These are phyloP conservation scores for Actinomortierella ambigua DNA, from an alignment of 371 early-diverging fungal genomes.

Conservation along the genomic window DNA sequence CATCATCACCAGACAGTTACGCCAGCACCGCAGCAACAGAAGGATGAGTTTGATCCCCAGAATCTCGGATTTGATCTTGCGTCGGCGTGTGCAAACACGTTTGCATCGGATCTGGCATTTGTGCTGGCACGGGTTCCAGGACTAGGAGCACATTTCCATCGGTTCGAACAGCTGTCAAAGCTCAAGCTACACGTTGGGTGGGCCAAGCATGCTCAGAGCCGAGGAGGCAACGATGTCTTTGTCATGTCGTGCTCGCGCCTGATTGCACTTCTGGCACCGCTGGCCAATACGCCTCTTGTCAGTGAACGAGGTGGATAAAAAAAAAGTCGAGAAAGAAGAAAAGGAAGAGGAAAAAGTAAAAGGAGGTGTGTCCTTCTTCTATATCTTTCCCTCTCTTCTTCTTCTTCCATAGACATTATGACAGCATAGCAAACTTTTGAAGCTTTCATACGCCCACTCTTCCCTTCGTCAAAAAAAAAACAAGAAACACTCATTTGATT, in stretches of 20 bases:
- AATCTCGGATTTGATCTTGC: slow-evolving; percentile 40
- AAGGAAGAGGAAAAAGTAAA: not conserved
- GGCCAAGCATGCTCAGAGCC: slow-evolving; percentile 46
- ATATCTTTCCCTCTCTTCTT: not conserved
- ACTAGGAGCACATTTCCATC: slow-evolving; percentile 41
- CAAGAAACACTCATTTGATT: too few relatives aligned
- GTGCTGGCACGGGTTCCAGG: slow-evolving; percentile 42
- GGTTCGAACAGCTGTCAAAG: slow-evolving; percentile 41
- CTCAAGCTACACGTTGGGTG: slow-evolving; percentile 44
- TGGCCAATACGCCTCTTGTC: slow-evolving; percentile 43
- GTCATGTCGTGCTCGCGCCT: slow-evolving; percentile 43
- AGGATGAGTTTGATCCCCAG: slow-evolving; percentile 1
- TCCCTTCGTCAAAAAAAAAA: too few relatives aligned
- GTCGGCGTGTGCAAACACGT: slow-evolving; percentile 42
- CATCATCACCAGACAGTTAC: slow-evolving; percentile 5
- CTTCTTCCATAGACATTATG: not conserved
- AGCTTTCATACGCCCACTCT: too few relatives aligned
- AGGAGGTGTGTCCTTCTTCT: not conserved
- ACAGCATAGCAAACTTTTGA: too few relatives aligned
- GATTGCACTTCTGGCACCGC: slow-evolving; percentile 32
- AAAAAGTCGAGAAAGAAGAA: not conserved
- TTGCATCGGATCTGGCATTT: slow-evolving; percentile 41
- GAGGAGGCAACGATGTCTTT: slow-evolving; percentile 47
- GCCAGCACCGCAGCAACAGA: not conserved
- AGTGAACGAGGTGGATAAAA: slow-evolving; percentile 35